phyloP scores from a whole-genome alignment of 1,139 yeast genomes.

The Lodderomyces oxycetoniae region DNA sequence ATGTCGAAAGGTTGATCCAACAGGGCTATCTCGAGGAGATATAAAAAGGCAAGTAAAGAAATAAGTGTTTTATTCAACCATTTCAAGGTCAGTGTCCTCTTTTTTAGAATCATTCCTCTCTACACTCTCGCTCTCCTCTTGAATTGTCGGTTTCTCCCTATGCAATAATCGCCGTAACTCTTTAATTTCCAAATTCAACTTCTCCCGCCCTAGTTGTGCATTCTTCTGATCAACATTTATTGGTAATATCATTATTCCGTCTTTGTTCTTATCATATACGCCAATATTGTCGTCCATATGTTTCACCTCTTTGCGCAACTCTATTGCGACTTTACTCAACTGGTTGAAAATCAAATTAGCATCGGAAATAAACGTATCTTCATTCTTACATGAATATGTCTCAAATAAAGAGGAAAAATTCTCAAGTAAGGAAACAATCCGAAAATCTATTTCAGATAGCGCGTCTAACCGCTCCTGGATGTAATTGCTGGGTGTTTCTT shows the following conservation, averaged over 20 bases:
- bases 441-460: slow-evolving; percentile 39
- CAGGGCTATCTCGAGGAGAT: slow-evolving; percentile 88
- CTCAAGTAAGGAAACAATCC: slow-evolving; percentile 42
- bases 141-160: slow-evolving; percentile 2
- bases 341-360: slow-evolving; percentile 32
- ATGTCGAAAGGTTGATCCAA: slow-evolving; percentile 88
- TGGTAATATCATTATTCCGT: slow-evolving; percentile 53
- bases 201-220: slow-evolving; percentile 49
- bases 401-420: slow-evolving; percentile 37
- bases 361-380: slow-evolving; percentile 25
- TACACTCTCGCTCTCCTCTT: background rate
- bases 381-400: slow-evolving; percentile 28
- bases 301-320: slow-evolving; percentile 53
- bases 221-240: slow-evolving; percentile 60
- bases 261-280: slow-evolving; percentile 39
- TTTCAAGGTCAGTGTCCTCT: slow-evolving; percentile 5
- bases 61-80: slow-evolving; percentile 2
- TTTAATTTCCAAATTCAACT: slow-evolving; percentile 36
- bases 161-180: slow-evolving; percentile 21
- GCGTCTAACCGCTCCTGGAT: slow-evolving; percentile 45
- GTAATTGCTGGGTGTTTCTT: slow-evolving; percentile 23
- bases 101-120: background rate
- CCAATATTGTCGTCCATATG: slow-evolving; percentile 56
- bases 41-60: slow-evolving; percentile 18
- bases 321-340: slow-evolving; percentile 41